Conservation (phyloP, 2,329 filamentous ascomycete species). For the Mariannaea elegans region DNA sequence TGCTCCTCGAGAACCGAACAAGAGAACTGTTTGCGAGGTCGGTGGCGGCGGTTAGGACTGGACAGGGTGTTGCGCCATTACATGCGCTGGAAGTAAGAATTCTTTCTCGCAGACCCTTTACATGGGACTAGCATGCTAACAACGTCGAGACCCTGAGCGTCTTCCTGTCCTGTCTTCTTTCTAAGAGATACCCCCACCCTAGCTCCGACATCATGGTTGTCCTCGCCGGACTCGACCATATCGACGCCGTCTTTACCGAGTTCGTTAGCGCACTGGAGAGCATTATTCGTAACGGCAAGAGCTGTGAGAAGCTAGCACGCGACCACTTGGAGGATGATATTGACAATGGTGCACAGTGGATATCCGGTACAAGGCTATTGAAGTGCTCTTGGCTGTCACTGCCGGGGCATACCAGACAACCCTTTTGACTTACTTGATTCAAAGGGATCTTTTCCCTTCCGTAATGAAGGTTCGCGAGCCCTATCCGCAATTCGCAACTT, state of each 20-base stretch:
- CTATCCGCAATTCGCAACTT: neutral
- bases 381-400: constrained; percentile 82
- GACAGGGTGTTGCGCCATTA: constrained; percentile 69
- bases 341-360: constrained; percentile 64
- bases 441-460: constrained; percentile 91
- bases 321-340: neutral
- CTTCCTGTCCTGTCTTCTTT: constrained; percentile 83
- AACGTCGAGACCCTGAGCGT: constrained; percentile 80
- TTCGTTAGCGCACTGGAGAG: constrained; percentile 84
- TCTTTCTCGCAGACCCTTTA: constrained; percentile 45
- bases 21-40: constrained; percentile 81
- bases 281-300: constrained; percentile 81
- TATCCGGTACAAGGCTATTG: constrained; percentile 80
- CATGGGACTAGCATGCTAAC: constrained; percentile 32
- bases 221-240: constrained; percentile 86
- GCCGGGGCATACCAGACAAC: constrained; percentile 97
- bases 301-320: constrained; percentile 59
- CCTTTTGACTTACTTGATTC: constrained; percentile 92
- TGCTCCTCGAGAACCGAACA: constrained; percentile 80
- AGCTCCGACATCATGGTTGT: constrained; percentile 94
- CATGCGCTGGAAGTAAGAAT: constrained; percentile 84
- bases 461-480: constrained; percentile 80
- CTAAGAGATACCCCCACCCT: constrained; percentile 92
- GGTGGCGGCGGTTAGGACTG: constrained; percentile 72
- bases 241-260: constrained; percentile 87